Base-by-base conservation (phyloP, 140 eudicot species). In the Artemisia princeps region DNA sequence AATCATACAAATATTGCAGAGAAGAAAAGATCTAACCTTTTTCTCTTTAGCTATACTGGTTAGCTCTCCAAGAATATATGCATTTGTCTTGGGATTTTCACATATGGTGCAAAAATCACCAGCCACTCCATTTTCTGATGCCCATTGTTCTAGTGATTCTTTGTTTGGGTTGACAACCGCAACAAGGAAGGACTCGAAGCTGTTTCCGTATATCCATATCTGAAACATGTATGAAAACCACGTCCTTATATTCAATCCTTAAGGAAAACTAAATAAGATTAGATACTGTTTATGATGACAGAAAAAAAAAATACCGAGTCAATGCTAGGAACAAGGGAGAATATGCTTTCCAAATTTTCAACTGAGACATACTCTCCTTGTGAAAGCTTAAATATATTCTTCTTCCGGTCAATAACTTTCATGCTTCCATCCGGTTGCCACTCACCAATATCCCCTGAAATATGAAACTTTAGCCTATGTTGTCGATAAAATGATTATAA, bases 331-430 rank as follows among this genome's bases (percentile, higher is more conserved):
- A 78, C 85, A 56, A 78, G 88, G 49, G 86, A 74, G 80, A 84
- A 94, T 28, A 84, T 77, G 77, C 64, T 81, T 77, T 94, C 99
- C 55, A 94, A 77, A 71, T 88, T 82, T 71, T 94, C 99, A 37
- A 94, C 99, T 2, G 99, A 77, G 49, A 94, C 87, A 59, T 94
- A 94, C 77, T 94, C 99, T 65, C 99, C 99, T 75, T 94, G 99
- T 1, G 99, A 88, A 69, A 94, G 99, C 86, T 94, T 94, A 70
- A 94, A 94, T 26, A 94, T 88, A 76, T 94, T 94, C 76, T 94
- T 94, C 88, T 86, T 94, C 40, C 99, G 77, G 72, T 94, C 99
- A 33, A 94, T 88, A 9, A 94, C 84, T 67, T 88, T 94, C 96
- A 94, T 79, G 84, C 87, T 80, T 66, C 99, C 99, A 82, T 94